Conservation (phyloP, 1,284 basidiomycete species). For the Moesziomyces sp. region DNA sequence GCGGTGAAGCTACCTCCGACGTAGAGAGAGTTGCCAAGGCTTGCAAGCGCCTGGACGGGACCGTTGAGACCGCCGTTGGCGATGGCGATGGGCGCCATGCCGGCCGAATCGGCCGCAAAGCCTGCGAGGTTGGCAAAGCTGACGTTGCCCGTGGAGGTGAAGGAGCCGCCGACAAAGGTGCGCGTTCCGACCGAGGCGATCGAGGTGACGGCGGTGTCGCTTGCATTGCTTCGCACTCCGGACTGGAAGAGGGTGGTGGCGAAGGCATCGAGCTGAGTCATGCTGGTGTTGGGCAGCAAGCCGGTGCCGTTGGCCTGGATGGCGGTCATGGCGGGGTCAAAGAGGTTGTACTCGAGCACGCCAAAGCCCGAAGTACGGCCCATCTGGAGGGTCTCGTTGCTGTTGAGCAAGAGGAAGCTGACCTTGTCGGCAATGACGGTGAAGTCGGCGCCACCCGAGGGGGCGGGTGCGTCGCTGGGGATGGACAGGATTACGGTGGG, state of each 20-base stretch:
- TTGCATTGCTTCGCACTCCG: slow-evolving; percentile 57
- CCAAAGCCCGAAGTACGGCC: slow-evolving; percentile 46
- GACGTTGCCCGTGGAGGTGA: slow-evolving; percentile 73
- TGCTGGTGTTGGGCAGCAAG: slow-evolving; percentile 69
- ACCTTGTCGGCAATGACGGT: slow-evolving; percentile 77
- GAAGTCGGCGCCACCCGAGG: slow-evolving; percentile 76
- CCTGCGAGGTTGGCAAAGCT: slow-evolving; percentile 78
- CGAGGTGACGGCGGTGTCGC: slow-evolving; percentile 69
- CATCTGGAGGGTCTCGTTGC: slow-evolving; percentile 52
- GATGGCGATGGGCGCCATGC: slow-evolving; percentile 68
- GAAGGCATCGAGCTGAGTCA: slow-evolving; percentile 77
- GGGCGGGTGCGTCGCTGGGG: slow-evolving; percentile 70
- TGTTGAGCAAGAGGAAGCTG: slow-evolving; percentile 53
- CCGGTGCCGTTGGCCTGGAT: slow-evolving; percentile 42
- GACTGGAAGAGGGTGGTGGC: slow-evolving; percentile 73
- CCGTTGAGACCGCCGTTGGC: slow-evolving; percentile 67
- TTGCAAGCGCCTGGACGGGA: slow-evolving; percentile 54
- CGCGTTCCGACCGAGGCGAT: slow-evolving; percentile 71
- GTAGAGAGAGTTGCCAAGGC: slow-evolving; percentile 72
- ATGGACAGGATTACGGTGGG: slow-evolving; percentile 56
- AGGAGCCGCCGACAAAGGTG: slow-evolving; percentile 82
- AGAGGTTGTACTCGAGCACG: slow-evolving; percentile 58
- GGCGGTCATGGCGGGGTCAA: slow-evolving; percentile 36
- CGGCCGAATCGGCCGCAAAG: slow-evolving; percentile 73
- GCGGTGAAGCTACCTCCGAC: slow-evolving; percentile 87